phyloP scores from a whole-genome alignment of 768 basidiomycete genomes.

The Leccinum variicolor region DNA sequence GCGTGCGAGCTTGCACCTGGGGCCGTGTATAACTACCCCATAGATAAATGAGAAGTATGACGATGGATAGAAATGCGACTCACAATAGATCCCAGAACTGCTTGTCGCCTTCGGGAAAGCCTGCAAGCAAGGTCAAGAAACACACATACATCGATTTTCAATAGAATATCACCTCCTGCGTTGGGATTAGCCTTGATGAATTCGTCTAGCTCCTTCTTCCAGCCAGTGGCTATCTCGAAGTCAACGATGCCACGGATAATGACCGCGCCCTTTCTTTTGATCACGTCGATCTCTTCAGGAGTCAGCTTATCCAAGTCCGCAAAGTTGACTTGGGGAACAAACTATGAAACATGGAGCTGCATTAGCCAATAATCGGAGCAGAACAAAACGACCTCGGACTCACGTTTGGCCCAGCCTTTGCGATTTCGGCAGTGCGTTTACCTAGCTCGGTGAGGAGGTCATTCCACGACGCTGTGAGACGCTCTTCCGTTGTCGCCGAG shows the following conservation, averaged over 20 bases:
- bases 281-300: constrained; percentile 22
- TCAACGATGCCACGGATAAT: constrained; percentile 62
- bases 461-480: too few species aligned
- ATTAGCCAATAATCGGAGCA: too few species aligned
- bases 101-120: constrained; percentile 53
- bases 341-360: too few species aligned
- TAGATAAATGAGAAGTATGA: not conserved
- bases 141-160: not conserved
- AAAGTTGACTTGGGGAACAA: too few species aligned
- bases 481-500: too few species aligned
- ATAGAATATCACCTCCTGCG: constrained; percentile 43
- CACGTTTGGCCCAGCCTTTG: too few species aligned
- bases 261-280: constrained; percentile 55
- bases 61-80: constrained; percentile 15
- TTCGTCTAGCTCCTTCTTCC: constrained; percentile 55
- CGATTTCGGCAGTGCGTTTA: constrained; percentile 29
- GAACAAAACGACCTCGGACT: too few species aligned
- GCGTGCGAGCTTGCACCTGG: too few species aligned
- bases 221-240: constrained; percentile 49
- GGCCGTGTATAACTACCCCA: constrained; percentile 39
- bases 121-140: constrained; percentile 27
- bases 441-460: constrained; percentile 43
- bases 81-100: constrained; percentile 76
- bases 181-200: constrained; percentile 57
- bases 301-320: too few species aligned